Base-by-base conservation (phyloP, 148 eudicot genomes). In the Arbutus unedo region DNA sequence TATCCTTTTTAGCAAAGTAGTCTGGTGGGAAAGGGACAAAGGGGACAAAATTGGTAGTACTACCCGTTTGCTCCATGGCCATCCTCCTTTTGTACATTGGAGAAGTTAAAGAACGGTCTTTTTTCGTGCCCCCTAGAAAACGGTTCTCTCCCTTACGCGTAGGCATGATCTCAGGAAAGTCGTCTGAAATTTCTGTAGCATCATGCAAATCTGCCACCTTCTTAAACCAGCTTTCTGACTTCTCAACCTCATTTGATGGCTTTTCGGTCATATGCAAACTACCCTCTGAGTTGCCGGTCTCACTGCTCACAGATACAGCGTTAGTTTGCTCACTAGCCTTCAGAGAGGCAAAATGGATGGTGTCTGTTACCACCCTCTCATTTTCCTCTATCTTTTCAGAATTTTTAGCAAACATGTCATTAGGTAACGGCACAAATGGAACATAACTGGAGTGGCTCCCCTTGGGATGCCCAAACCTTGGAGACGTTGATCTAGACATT, bases 11-110 rank as follows among this genome's bases (percentile, higher is more conserved):
- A 54, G 95, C 88, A 84, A 96, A 96, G 86, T 93, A 92, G 81
- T 86, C 92, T 23, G 99, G 98, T 76, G 99, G 99, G 82, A 94
- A 96, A 62, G 99, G 99, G 60, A 96, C 99, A 84, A 94, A 96
- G 13, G 98, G 98, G 41, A 94, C 99, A 81, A 91, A 92, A 74
- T 89, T 91, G 82, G 86, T 80, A 11, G 43, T 4, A 75, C 78
- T 87, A 18, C 85, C 85, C 41, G 89, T 83, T 83, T 91, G 94
- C 87, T 93, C 99, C 89, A 88, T 87, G n/a, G 94, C 97, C 81
- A 75, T 86, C 51, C 86, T 93, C 74, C 91, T 88, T 85, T 94
- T 94, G 87, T 91, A 89, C 76, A 84, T 83, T 2, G 97, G 92
- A 76, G 98, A 90, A 85, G 93, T 90, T 51, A 93, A 84, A 41